A percentile compares a stretch with the other conserved stretches of the same genome.
Conservation (phyloP, 2,329 filamentous ascomycete species). For the Monosporascus sp. region DNA sequence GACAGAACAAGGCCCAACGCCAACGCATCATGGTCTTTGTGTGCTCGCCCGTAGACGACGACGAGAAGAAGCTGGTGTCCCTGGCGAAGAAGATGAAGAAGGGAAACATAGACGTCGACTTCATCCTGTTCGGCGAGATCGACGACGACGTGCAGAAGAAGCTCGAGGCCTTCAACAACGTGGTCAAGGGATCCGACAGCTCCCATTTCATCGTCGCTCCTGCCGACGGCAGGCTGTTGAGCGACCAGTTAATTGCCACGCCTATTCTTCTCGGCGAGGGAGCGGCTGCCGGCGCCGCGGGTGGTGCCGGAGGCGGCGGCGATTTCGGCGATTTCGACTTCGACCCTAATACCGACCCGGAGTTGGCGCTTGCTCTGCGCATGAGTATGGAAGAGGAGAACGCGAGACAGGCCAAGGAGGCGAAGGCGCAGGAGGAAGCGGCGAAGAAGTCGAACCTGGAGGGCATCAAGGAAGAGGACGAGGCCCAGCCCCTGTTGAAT, state of each 20-base stretch:
- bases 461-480: constrained; percentile 74
- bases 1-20: constrained; percentile 94
- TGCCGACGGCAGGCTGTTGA: constrained; percentile 85
- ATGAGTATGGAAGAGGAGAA: constrained; percentile 99
- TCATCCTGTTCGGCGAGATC: constrained; percentile 90
- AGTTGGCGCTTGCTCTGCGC: constrained; percentile 85
- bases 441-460: constrained; percentile 73
- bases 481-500: constrained; percentile 60
- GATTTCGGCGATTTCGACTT: constrained; percentile 79
- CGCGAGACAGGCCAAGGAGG: constrained; percentile 82
- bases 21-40: constrained; percentile 97
- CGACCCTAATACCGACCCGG: constrained; percentile 86
- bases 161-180: constrained; percentile 87
- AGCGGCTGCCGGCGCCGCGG: constrained; percentile 49
- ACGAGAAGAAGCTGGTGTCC: constrained; percentile 81
- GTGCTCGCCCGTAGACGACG: constrained; percentile 86
- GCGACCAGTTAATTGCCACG: constrained; percentile 83
- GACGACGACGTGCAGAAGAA: constrained; percentile 87
- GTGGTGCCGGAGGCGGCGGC: constrained; percentile 53
- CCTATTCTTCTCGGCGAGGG: constrained; percentile 85
- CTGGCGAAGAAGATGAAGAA: constrained; percentile 99
- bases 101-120: constrained; percentile 87
- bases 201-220: constrained; percentile 88
- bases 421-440: constrained; percentile 66
- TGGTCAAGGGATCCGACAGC: constrained; percentile 85